Conservation (phyloP, 108 stramenopile species). For the Cylindrotheca closterium region DNA sequence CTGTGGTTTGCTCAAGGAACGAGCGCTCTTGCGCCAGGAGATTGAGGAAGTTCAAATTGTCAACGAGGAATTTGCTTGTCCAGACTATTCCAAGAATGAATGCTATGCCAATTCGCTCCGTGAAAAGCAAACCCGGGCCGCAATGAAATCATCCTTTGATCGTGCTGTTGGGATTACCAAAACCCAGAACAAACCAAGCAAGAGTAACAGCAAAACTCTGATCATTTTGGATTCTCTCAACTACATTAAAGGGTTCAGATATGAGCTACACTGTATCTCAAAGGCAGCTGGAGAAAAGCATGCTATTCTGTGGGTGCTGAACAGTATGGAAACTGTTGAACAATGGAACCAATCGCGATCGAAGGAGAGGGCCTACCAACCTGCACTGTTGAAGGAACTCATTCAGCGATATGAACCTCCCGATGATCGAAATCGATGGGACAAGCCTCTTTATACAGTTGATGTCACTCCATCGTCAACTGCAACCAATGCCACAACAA, state of each 20-base stretch:
- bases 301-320: conserved; percentile 80
- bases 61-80: conserved; percentile 59
- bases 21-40: conserved; percentile 53
- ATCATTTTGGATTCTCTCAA: conserved; percentile 88
- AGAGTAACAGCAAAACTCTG: conserved; percentile 38
- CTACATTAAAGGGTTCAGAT: conserved; percentile 91
- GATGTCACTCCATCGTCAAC: conserved; percentile 41
- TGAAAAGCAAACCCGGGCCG: conserved; percentile 80
- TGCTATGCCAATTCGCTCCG: conserved; percentile 60
- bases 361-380: conserved; percentile 34
- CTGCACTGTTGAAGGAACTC: conserved; percentile 59
- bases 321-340: conserved; percentile 34
- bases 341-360: conserved; percentile 50
- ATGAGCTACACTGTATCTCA: conserved; percentile 85
- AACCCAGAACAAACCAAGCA: conserved; percentile 1
- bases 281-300: conserved; percentile 77
- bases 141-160: conserved; percentile 78
- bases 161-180: conserved; percentile 39
- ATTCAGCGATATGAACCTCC: conserved; percentile 87
- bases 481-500: neutral
- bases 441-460: conserved; percentile 75
- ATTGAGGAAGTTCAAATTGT: conserved; percentile 64
- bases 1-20: conserved; percentile 58
- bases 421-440: conserved; percentile 87
- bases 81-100: conserved; percentile 50